Evolutionary conservation across 257 asterid species (phyloP).

Genomic region (Jasminum sambac): DNA sequence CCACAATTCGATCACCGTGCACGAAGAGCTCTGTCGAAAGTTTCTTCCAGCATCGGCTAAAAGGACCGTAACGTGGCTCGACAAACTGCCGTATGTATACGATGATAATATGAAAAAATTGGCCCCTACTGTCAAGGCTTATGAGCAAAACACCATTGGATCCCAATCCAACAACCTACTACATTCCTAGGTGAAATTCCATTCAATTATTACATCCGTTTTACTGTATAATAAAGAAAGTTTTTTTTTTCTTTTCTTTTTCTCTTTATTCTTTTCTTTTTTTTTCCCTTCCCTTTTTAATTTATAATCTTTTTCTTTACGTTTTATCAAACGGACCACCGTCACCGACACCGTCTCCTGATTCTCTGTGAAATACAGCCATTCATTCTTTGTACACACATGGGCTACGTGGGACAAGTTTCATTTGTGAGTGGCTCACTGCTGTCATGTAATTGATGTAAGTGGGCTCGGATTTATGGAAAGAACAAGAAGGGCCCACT

Average conservation of each 20-base stretch:
- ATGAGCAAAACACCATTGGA: constrained; percentile 49
- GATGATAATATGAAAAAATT: constrained; percentile 57
- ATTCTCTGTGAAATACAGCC: background rate
- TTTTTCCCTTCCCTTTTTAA: background rate
- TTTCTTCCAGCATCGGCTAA: constrained; percentile 36
- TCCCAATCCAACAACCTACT: constrained; percentile 7
- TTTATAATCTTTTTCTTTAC: background rate
- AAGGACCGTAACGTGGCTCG: constrained; percentile 52
- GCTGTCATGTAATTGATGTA: background rate
- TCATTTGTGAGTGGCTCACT: background rate
- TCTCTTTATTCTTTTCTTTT: no score
- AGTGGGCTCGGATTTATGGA: background rate
- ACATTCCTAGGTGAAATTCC: constrained; percentile 11
- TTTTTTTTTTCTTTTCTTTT: background rate
- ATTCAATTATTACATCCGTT: background rate
- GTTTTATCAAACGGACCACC: background rate
- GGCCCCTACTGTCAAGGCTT: constrained; percentile 47
- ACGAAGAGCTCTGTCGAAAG: constrained; percentile 56
- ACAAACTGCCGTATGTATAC: constrained; percentile 53
- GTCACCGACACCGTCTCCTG: background rate
- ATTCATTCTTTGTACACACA: background rate
- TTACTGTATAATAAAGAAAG: background rate
- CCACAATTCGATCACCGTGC: constrained; percentile 63
- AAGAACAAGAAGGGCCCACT: constrained; percentile 16
- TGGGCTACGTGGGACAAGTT: background rate